A percentile compares a stretch with the other conserved stretches of the same genome.
These are phyloP conservation scores for Rhododendron kiyosumense DNA, from an alignment of 148 eudicot genomes.

Conservation along the genomic window DNA sequence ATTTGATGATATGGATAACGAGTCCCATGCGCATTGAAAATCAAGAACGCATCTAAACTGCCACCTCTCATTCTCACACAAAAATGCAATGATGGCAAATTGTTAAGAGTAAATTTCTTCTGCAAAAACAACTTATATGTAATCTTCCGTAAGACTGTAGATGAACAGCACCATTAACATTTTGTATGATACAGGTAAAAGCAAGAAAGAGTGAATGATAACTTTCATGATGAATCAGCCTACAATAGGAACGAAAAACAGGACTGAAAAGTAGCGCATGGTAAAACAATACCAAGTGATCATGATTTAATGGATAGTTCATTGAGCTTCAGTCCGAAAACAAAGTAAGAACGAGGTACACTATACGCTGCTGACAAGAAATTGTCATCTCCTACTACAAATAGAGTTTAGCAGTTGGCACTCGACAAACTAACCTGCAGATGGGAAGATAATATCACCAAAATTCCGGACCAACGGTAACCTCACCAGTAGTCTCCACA, in stretches of 20 bases:
- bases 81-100: too few species aligned
- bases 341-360: not conserved
- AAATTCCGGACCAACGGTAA: not conserved
- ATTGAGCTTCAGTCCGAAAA: not conserved
- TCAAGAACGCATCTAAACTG: not conserved
- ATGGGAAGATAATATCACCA: not conserved
- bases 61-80: not conserved
- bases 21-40: not conserved
- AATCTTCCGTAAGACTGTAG: not conserved
- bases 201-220: not conserved
- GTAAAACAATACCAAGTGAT: not conserved
- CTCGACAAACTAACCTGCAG: not conserved
- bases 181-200: not conserved
- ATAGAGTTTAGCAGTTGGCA: constrained; percentile 1
- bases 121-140: not conserved
- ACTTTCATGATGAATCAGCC: not conserved
- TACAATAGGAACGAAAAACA: not conserved
- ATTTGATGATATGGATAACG: not conserved
- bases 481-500: constrained; percentile 70
- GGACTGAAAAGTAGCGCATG: not conserved
- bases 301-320: not conserved
- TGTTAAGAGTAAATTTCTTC: too few species aligned
- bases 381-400: not conserved
- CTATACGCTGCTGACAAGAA: not conserved
- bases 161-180: not conserved